Evolutionary conservation across 2,329 filamentous ascomycete genomes (phyloP).

Genomic region (Talaromyces sp.): DNA sequence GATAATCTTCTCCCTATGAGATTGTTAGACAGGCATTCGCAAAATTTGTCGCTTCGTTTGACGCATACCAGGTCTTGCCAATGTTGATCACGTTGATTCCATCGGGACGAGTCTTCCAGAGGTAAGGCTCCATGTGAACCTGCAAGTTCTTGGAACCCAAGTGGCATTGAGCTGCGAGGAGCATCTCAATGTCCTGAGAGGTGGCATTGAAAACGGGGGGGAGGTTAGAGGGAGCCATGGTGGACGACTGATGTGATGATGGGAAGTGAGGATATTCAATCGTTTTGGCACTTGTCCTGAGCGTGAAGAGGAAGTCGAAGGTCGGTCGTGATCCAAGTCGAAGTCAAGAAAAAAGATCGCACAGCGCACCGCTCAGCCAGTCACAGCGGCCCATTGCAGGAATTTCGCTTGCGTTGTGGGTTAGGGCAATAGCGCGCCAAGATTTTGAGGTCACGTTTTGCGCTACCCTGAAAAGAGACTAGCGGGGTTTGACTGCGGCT

Average conservation of each 20-base stretch:
- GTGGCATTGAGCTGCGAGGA: slow-evolving; percentile 94
- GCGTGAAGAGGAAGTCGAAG: slow-evolving; percentile 5
- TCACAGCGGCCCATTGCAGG: slow-evolving; percentile 19
- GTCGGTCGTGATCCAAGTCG: slow-evolving; percentile 28
- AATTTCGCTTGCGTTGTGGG: slow-evolving; percentile 42
- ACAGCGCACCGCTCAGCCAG: slow-evolving; percentile 24
- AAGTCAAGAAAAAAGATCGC: slow-evolving; percentile 30
- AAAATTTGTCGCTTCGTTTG: background rate
- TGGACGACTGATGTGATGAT: slow-evolving; percentile 56
- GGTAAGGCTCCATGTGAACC: slow-evolving; percentile 99
- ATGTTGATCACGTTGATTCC: slow-evolving; percentile 99
- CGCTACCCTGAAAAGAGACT: slow-evolving; percentile 20
- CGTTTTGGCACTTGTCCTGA: slow-evolving; percentile 43
- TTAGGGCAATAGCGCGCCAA: slow-evolving; percentile 36
- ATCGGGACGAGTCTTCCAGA: slow-evolving; percentile 99
- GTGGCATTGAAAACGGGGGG: slow-evolving; percentile 96
- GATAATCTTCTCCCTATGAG: slow-evolving; percentile 94
- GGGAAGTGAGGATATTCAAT: slow-evolving; percentile 41
- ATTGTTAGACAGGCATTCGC: slow-evolving; percentile 18
- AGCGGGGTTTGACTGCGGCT: slow-evolving; percentile 21
- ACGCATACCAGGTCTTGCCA: slow-evolving; percentile 91
- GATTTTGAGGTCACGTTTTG: slow-evolving; percentile 22
- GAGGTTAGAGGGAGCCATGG: slow-evolving; percentile 93
- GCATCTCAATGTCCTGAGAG: slow-evolving; percentile 98
- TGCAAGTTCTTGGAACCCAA: slow-evolving; percentile 99